phyloP scores from a whole-genome alignment of 306 rosid species.

The Rosa multiflora region DNA sequence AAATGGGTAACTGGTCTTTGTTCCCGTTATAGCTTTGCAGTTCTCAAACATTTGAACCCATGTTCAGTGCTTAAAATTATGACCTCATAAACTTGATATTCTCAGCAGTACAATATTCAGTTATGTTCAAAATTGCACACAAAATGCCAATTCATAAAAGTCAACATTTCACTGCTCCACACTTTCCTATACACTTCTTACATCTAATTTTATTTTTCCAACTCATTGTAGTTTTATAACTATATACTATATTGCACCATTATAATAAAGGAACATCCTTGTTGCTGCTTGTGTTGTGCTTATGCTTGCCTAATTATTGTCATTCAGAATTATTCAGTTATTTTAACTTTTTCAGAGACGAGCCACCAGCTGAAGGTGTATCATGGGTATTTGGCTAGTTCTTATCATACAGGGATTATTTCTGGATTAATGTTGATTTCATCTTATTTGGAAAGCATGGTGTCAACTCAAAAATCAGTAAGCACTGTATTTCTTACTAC shows the following conservation, averaged over 20 bases:
- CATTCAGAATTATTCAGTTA: slow-evolving; percentile 8
- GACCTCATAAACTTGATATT: background rate
- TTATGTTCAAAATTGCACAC: background rate
- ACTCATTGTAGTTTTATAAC: background rate
- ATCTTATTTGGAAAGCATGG: slow-evolving; percentile 66
- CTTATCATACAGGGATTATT: slow-evolving; percentile 88
- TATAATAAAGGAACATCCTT: background rate
- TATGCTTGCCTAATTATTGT: background rate
- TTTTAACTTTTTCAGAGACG: slow-evolving; percentile 42
- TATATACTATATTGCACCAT: background rate
- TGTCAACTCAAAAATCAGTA: slow-evolving; percentile 57
- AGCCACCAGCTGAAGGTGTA: slow-evolving; percentile 55
- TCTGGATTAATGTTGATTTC: slow-evolving; percentile 84
- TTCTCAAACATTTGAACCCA: background rate
- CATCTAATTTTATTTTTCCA: background rate
- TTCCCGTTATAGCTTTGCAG: background rate
- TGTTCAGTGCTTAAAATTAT: background rate
- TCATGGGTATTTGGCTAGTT: slow-evolving; percentile 86
- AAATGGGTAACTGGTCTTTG: background rate
- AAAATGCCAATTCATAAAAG: background rate
- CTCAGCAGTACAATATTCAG: background rate
- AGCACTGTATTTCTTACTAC: slow-evolving; percentile 27
- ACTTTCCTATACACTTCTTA: background rate
- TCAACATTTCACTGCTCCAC: background rate
- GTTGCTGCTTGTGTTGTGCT: background rate